Percentiles rank a stretch among this genome's conserved stretches.
These are phyloP conservation scores for Tetradesmus obliquus DNA, from an alignment of 139 green algal species.

Conservation along the genomic window DNA sequence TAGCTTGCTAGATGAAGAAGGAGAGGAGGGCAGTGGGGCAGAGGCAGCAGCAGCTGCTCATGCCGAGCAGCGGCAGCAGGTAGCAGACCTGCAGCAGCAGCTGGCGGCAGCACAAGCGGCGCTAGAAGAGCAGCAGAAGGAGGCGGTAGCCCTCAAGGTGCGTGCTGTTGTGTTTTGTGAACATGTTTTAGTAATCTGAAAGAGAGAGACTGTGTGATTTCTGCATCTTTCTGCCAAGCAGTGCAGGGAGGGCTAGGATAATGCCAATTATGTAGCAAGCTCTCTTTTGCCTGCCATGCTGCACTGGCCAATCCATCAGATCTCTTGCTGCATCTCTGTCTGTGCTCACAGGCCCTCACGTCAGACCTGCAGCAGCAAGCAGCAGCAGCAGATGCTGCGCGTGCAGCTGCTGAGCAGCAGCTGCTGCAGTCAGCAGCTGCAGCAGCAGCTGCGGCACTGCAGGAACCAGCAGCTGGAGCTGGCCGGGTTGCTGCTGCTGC, in stretches of 20 bases:
- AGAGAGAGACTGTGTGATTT: too few species aligned
- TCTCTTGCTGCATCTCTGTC: background rate
- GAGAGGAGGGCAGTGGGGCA: background rate
- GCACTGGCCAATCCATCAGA: background rate
- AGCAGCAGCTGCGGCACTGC: background rate
- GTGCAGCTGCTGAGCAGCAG: slow-evolving; percentile 5
- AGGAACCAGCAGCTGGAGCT: background rate
- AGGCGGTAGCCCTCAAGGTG: background rate
- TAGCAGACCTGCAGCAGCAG: slow-evolving; percentile 4
- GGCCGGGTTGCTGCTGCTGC: background rate
- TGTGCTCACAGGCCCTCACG: background rate
- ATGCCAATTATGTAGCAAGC: too few species aligned
- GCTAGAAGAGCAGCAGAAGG: too few species aligned
- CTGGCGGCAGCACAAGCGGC: background rate
- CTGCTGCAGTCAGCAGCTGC: background rate
- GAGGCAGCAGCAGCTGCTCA: background rate
- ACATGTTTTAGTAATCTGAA: too few species aligned
- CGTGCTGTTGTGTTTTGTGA: too few species aligned
- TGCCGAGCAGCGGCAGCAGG: background rate
- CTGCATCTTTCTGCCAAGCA: too few species aligned
- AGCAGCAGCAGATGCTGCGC: background rate
- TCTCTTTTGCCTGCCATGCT: background rate
- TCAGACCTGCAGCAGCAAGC: slow-evolving; percentile 31
- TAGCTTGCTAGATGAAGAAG: background rate
- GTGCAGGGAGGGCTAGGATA: too few species aligned